Percentiles rank a stretch among this genome's conserved stretches.
phyloP scores from a whole-genome alignment of 1,139 yeast species.

The Sugiyamaella novakii region DNA sequence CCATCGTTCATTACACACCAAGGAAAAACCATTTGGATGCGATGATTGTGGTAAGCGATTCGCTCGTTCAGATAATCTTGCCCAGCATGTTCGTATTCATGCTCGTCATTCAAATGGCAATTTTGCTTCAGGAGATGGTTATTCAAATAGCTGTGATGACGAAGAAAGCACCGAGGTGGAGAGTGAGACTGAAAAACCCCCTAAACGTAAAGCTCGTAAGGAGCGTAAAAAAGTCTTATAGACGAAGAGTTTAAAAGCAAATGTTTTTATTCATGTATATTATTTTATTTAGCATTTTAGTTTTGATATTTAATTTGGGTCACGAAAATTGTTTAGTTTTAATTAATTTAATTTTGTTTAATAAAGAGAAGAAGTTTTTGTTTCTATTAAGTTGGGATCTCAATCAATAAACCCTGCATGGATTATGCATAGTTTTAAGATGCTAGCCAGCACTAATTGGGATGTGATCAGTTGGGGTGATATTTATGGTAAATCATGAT shows the following conservation, averaged over 20 bases:
- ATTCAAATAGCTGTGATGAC: not conserved
- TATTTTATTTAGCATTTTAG: conserved; percentile 14
- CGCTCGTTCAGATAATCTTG: conserved; percentile 72
- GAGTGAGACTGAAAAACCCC: not conserved
- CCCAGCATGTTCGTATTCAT: conserved; percentile 75
- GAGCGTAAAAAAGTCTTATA: conserved; percentile 1
- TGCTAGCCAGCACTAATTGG: no score
- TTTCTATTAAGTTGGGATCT: not conserved
- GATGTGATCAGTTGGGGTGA: no score
- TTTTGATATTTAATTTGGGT: conserved; percentile 9
- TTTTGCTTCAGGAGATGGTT: not conserved
- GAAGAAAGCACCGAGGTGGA: conserved; percentile 3
- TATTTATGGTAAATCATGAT: no score
- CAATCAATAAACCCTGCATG: no score
- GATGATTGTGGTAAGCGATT: conserved; percentile 70
- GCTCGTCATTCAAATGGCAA: conserved; percentile 7
- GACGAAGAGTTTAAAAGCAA: not conserved
- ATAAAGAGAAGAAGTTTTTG: no score
- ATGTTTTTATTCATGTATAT: conserved; percentile 11
- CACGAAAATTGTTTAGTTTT: conserved; percentile 1
- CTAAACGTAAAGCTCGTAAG: conserved; percentile 3
- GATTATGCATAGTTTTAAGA: no score
- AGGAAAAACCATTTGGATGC: conserved; percentile 75
- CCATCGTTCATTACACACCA: conserved; percentile 65
- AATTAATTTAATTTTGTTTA: no score